Conservation (phyloP, 768 basidiomycete species). For the Boletus subcaerulescens region DNA sequence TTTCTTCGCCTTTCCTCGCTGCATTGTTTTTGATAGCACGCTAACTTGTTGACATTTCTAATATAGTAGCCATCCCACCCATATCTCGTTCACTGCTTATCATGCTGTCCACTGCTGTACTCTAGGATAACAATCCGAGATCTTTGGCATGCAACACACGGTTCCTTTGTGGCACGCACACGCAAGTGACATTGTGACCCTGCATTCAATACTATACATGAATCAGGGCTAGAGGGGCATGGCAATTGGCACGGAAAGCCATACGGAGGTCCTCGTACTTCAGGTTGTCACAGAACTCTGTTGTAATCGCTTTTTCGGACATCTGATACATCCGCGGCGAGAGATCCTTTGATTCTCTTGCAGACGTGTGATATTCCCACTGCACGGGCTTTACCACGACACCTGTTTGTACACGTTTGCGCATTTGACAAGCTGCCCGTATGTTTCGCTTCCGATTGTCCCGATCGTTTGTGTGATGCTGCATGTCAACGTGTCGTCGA, state of each 20-base stretch:
- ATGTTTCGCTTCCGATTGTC: background rate
- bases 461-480: background rate
- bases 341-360: background rate
- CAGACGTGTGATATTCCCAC: background rate
- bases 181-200: background rate
- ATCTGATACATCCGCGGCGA: slow-evolving; percentile 7
- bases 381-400: background rate
- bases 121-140: slow-evolving; percentile 1
- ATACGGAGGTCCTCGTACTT: background rate
- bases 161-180: background rate
- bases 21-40: slow-evolving; percentile 16
- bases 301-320: background rate
- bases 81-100: slow-evolving; percentile 3
- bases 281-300: background rate
- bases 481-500: background rate
- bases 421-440: background rate
- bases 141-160: background rate
- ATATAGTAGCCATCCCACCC: slow-evolving; percentile 9
- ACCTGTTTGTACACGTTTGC: background rate
- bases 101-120: slow-evolving; percentile 7
- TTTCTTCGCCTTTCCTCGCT: background rate
- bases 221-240: slow-evolving; percentile 2
- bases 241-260: background rate
- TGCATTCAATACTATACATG: background rate
- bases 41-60: slow-evolving; percentile 1